Percentiles rank a stretch among this genome's conserved stretches.
Conservation (phyloP, 495 filamentous ascomycete genomes). For the Talaromyces borbonicus region DNA sequence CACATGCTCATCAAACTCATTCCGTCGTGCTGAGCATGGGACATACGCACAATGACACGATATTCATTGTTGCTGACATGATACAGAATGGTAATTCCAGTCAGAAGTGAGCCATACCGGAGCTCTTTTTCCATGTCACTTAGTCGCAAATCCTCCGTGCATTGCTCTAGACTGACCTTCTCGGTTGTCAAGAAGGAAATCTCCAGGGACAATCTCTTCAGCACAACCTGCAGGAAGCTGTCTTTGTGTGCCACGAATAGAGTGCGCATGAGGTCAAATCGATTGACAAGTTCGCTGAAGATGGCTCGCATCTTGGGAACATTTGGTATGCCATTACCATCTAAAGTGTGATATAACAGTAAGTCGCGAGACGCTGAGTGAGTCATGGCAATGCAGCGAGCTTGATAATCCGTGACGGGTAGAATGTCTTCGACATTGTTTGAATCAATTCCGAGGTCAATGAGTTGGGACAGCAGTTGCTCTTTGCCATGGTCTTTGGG, state of each 20-base stretch:
- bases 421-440: not conserved
- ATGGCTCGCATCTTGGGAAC: not conserved
- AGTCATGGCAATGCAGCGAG: not conserved
- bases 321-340: not conserved
- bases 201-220: conserved; percentile 14
- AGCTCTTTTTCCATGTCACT: not conserved
- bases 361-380: not conserved
- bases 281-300: not conserved
- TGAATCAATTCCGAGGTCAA: not conserved
- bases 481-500: not conserved
- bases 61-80: not conserved
- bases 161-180: not conserved
- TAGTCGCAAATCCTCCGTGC: not conserved
- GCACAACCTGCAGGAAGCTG: conserved; percentile 16
- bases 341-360: not conserved
- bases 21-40: conserved; percentile 6
- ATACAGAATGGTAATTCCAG: not conserved
- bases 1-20: not conserved
- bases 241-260: not conserved
- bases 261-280: not conserved
- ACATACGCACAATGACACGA: not conserved
- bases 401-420: not conserved
- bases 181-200: conserved; percentile 4
- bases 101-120: not conserved
- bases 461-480: not conserved